These are phyloP conservation scores for Sporothrix curviconia DNA, from an alignment of 2,329 filamentous ascomycete genomes.

Conservation along the genomic window DNA sequence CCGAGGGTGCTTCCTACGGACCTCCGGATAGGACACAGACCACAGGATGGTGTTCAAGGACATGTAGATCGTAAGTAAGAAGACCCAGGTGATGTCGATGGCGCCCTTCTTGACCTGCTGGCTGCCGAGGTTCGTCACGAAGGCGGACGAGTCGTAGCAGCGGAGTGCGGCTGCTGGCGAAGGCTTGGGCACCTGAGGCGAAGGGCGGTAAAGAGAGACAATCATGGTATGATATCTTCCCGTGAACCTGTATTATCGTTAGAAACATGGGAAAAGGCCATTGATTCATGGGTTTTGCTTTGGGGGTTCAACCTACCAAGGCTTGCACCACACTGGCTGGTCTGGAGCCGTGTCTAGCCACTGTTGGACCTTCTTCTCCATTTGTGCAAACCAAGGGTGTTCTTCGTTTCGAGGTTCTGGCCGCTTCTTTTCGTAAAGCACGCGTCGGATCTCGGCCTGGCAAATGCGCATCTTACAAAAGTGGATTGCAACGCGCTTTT, in stretches of 20 bases:
- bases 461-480: conserved; percentile 86
- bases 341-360: conserved; percentile 76
- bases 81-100: conserved; percentile 90
- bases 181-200: conserved; percentile 83
- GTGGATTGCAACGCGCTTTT: conserved; percentile 85
- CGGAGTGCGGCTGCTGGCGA: conserved; percentile 69
- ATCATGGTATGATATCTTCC: conserved; percentile 79
- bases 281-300: no score
- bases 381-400: conserved; percentile 79
- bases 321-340: conserved; percentile 63
- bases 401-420: conserved; percentile 68
- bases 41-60: conserved; percentile 86
- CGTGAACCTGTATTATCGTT: conserved; percentile 59
- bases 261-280: no score
- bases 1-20: conserved; percentile 64
- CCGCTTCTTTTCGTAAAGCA: conserved; percentile 78
- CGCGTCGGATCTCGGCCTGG: conserved; percentile 80
- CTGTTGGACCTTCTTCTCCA: conserved; percentile 68
- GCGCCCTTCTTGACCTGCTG: conserved; percentile 70
- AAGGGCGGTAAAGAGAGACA: conserved; percentile 81
- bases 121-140: conserved; percentile 73
- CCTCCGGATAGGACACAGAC: conserved; percentile 80
- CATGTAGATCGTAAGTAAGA: conserved; percentile 84
- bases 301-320: conserved; percentile 72
- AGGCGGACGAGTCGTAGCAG: conserved; percentile 77